Percentiles rank a stretch among this genome's conserved stretches.
phyloP scores from a whole-genome alignment of 2,329 filamentous ascomycete genomes.

The Sordariomycetes sp. region DNA sequence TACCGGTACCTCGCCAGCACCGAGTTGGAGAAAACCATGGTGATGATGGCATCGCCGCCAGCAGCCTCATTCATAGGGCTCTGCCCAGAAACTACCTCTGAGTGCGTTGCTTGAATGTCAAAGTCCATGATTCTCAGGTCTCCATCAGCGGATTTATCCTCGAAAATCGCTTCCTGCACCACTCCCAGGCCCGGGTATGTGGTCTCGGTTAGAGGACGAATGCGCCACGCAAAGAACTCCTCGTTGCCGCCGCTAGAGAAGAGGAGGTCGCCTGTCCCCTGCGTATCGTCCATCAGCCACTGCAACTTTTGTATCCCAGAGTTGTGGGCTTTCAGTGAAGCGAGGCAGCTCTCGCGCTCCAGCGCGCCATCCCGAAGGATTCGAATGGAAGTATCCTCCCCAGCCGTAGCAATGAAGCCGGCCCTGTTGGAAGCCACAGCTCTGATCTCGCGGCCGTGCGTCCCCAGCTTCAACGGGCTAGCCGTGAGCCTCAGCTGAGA shows the following conservation, averaged over 20 bases:
- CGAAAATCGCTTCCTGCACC: constrained; percentile 44
- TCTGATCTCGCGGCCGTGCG: constrained; percentile 78
- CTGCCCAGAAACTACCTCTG: no score
- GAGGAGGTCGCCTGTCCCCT: no score
- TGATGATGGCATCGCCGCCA: constrained; percentile 43
- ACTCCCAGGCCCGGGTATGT: constrained; percentile 41
- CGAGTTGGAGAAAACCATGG: constrained; percentile 78
- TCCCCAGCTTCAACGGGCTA: constrained; percentile 54
- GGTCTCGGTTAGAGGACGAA: constrained; percentile 42
- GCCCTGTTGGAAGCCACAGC: constrained; percentile 34
- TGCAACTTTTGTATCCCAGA: constrained; percentile 74
- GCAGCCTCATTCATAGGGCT: constrained; percentile 9
- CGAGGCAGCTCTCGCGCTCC: constrained; percentile 54
- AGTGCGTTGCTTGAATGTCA: no score
- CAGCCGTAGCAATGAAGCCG: constrained; percentile 52
- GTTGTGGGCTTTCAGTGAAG: constrained; percentile 66
- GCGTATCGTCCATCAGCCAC: constrained; percentile 64
- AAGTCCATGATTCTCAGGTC: constrained; percentile 81
- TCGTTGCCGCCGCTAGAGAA: constrained; percentile 84
- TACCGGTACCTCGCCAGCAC: constrained; percentile 55
- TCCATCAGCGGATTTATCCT: constrained; percentile 37
- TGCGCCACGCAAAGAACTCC: constrained; percentile 80
- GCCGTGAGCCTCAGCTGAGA: constrained; percentile 27
- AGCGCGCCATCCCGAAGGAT: no score
- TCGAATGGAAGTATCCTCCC: constrained; percentile 65